Evolutionary conservation across 2,329 filamentous ascomycete genomes (phyloP), one percentile per base, ranked within the genome.

Genomic region (Aspergillus hortae): DNA sequence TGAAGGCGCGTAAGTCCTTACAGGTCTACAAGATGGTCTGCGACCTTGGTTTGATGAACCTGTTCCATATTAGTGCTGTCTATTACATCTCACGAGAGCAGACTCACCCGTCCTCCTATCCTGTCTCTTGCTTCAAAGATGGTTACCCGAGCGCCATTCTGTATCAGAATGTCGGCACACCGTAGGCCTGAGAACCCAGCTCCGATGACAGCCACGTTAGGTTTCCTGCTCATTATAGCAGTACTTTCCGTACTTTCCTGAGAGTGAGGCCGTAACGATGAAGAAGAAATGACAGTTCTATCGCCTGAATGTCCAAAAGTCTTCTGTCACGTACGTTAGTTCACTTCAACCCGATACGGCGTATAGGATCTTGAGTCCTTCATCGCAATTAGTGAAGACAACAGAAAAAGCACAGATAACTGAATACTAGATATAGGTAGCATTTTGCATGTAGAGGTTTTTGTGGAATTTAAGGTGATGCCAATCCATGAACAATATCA

Each of bases 111-210:
- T 3, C 83, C 83, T 11, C 83, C 83, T 52, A 85, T 67, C 17
- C 82, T 73, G 64, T 82, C 65, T 49, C 83, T 74, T 2, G 79
- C 83, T 66, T 86, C 83, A 12, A 85, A 69, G 14, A 86, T 79
- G 0, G 82, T 85, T 21, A 85, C 82, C 56, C 74, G 73, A 35
- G 76, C 72, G 7, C 81, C 82, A 60, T 78, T 76, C 50, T 79
- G 74, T 4, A 81, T 65, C 6, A 86, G 69, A 12, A 85, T 69
- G 54, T 84, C 81, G 33, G 82, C 81, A 60, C 80, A 84, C 61
- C 82, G 74, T 17, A 86, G 64, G 1, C 83, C 83, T 10, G 83
- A 77, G 19, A 86, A 70, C 10, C 83, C 83, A 35, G 82, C 82
- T 15, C 83, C 83, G 9, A 86, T 74, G 23, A 86, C 70, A 41